phyloP scores from a whole-genome alignment of 2,329 filamentous ascomycete species.

The Nakataea oryzae region DNA sequence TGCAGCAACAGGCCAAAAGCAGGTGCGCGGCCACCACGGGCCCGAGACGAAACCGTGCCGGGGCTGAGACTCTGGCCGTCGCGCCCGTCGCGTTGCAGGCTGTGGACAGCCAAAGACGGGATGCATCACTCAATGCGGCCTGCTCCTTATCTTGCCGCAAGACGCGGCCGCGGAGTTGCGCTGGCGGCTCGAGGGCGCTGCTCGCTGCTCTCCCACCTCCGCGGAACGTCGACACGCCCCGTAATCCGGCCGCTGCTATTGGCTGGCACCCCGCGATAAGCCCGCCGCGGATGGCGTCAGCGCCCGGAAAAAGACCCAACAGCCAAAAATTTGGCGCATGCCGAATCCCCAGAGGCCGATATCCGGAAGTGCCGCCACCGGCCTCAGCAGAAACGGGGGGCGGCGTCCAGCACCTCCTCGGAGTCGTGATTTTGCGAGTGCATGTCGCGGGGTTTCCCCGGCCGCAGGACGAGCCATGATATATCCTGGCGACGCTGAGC shows the following conservation, averaged over 20 bases:
- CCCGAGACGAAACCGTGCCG: no score
- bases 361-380: not conserved
- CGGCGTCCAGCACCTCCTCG: not conserved
- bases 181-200: no score
- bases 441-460: not conserved
- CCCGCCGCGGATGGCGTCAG: not conserved
- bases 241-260: not conserved
- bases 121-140: no score
- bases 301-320: not conserved
- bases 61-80: no score
- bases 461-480: not conserved
- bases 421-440: not conserved
- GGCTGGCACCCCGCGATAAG: not conserved
- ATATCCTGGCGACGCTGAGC: not conserved
- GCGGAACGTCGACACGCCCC: not conserved
- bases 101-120: no score
- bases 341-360: not conserved
- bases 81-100: no score
- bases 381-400: not conserved
- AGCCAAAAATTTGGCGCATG: not conserved
- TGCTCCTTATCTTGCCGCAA: not conserved
- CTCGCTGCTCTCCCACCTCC: not conserved
- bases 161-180: not conserved
- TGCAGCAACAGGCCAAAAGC: not conserved
- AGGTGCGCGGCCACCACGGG: no score